Conservation (phyloP, 495 filamentous ascomycete genomes). For the Cenococcum geophilum region DNA sequence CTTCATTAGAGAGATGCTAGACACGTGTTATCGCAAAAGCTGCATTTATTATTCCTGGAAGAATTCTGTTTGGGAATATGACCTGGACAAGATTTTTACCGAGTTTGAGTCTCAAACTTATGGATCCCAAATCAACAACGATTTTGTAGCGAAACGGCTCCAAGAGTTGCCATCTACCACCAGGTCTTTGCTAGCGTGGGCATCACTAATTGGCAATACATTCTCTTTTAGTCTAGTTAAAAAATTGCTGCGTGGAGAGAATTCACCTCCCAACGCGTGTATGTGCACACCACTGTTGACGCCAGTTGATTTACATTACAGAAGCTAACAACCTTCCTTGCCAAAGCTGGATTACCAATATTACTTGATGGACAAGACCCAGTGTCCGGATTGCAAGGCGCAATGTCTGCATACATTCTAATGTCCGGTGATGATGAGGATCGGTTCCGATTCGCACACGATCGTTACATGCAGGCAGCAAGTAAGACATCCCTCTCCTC, state of each 20-base stretch:
- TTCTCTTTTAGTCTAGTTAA: constrained; percentile 80
- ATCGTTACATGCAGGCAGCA: constrained; percentile 73
- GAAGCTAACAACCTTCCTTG: too few species aligned
- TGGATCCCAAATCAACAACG: constrained; percentile 69
- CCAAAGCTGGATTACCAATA: constrained; percentile 17
- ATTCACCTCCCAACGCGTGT: constrained; percentile 13
- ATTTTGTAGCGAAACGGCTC: constrained; percentile 70
- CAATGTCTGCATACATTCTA: constrained; percentile 70
- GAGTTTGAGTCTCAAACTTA: constrained; percentile 71
- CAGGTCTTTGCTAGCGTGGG: constrained; percentile 79
- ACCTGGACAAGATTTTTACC: constrained; percentile 73
- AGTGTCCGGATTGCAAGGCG: constrained; percentile 68
- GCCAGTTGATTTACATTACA: too few species aligned
- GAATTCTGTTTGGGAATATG: constrained; percentile 70
- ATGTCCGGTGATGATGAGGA: constrained; percentile 73
- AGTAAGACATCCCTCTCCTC: too few species aligned
- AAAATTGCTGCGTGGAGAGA: constrained; percentile 58
- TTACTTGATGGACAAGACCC: constrained; percentile 44
- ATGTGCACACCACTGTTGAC: too few species aligned
- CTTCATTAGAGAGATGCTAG: constrained; percentile 86
- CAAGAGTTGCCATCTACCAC: constrained; percentile 66
- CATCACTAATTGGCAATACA: constrained; percentile 65
- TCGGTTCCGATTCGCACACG: constrained; percentile 68
- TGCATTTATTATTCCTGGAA: constrained; percentile 82
- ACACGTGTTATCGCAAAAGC: constrained; percentile 73